Conservation (phyloP, 768 basidiomycete species). For the Sporobolomyces pararoseus region DNA sequence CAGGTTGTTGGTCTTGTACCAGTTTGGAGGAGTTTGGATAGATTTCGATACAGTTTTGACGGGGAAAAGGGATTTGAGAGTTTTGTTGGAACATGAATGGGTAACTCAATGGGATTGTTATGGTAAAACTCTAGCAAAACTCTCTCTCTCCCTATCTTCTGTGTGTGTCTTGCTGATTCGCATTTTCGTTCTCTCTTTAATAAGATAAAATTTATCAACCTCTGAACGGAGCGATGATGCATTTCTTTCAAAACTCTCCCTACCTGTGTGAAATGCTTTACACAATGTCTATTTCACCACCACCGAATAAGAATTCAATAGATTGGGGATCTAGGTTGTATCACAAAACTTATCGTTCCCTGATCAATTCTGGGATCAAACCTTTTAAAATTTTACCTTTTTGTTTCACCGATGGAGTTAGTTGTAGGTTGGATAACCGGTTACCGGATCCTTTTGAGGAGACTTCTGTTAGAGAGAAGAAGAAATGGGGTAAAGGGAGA, state of each 20-base stretch:
- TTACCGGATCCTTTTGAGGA: conserved; percentile 80
- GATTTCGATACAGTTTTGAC: conserved; percentile 96
- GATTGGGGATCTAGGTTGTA: conserved; percentile 94
- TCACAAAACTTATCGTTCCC: conserved; percentile 71
- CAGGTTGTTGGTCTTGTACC: conserved; percentile 82
- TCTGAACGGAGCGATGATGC: conserved; percentile 91
- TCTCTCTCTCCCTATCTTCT: neutral
- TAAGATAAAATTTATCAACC: conserved; percentile 73
- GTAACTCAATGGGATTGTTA: conserved; percentile 99
- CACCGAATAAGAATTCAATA: conserved; percentile 72
- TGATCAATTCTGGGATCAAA: conserved; percentile 55
- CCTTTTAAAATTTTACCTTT: conserved; percentile 92
- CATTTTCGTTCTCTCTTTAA: too few species aligned
- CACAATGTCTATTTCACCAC: conserved; percentile 69
- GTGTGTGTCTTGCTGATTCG: too few species aligned
- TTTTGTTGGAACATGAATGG: conserved; percentile 88
- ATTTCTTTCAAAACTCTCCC: conserved; percentile 82
- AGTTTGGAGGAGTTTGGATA: conserved; percentile 87
- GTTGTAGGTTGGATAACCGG: conserved; percentile 86
- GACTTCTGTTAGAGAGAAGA: conserved; percentile 53
- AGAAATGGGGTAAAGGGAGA: conserved; percentile 59
- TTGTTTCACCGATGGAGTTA: conserved; percentile 87
- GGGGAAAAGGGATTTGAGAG: conserved; percentile 64
- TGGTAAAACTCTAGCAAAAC: conserved; percentile 60
- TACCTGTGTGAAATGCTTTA: conserved; percentile 97